These are phyloP conservation scores for Lodderomyces elongisporus DNA, from an alignment of 1,139 yeast species.

Conservation along the genomic window DNA sequence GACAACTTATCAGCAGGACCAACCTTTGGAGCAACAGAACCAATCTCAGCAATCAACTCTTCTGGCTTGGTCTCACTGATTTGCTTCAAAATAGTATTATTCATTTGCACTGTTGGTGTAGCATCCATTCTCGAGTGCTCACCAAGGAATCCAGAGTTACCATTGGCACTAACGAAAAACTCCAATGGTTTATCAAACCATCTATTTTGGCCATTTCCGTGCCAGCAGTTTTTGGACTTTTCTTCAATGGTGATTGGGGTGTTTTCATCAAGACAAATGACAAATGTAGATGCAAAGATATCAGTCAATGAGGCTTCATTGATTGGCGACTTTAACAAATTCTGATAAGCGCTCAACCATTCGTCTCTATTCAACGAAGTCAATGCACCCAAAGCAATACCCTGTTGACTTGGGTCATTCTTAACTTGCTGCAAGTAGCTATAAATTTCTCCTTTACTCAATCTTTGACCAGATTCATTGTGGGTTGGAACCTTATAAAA, in stretches of 20 bases:
- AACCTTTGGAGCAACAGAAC: constrained; percentile 18
- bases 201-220: constrained; percentile 88
- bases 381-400: constrained; percentile 67
- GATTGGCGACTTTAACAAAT: constrained; percentile 53
- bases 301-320: constrained; percentile 57
- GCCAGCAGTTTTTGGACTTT: constrained; percentile 87
- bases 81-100: constrained; percentile 65
- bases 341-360: constrained; percentile 62
- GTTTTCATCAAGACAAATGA: constrained; percentile 72
- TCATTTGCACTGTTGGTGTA: constrained; percentile 87
- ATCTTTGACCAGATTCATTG: constrained; percentile 43
- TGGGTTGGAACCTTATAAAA: constrained; percentile 79
- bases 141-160: constrained; percentile 87
- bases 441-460: constrained; percentile 61
- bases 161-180: constrained; percentile 76
- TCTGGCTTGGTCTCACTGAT: constrained; percentile 44
- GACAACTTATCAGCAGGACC: constrained; percentile 21
- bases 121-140: constrained; percentile 99
- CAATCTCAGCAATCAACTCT: constrained; percentile 26
- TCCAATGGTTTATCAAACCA: constrained; percentile 91
- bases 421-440: constrained; percentile 54
- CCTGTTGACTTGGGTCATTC: constrained; percentile 32
- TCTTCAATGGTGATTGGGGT: constrained; percentile 78
- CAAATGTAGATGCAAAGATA: constrained; percentile 75
- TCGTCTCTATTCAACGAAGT: constrained; percentile 85